phyloP scores from a whole-genome alignment of 2,329 filamentous ascomycete genomes.

The Aspergillus unguis region DNA sequence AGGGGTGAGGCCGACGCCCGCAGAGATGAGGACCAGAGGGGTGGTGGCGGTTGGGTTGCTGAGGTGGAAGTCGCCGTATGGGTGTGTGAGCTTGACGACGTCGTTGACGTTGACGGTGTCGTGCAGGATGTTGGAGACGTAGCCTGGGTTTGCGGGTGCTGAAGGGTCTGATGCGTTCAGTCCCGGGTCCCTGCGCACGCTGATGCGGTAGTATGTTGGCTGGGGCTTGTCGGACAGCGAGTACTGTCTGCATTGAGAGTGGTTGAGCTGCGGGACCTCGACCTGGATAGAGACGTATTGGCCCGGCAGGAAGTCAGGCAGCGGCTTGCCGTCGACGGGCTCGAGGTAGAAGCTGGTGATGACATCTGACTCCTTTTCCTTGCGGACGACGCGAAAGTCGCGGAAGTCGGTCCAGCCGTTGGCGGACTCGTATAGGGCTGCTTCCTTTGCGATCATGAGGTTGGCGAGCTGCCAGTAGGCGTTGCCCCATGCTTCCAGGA shows the following conservation, averaged over 20 bases:
- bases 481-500: constrained; percentile 65
- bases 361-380: constrained; percentile 63
- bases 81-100: constrained; percentile 63
- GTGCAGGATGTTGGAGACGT: constrained; percentile 68
- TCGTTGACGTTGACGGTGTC: constrained; percentile 61
- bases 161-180: constrained; percentile 45
- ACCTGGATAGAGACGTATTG: constrained; percentile 68
- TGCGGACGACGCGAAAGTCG: constrained; percentile 62
- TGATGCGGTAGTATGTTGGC: constrained; percentile 64
- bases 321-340: constrained; percentile 58
- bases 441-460: constrained; percentile 67
- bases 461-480: constrained; percentile 72
- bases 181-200: constrained; percentile 64
- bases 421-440: constrained; percentile 59
- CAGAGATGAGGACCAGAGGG: constrained; percentile 60
- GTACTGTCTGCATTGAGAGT: constrained; percentile 68
- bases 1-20: constrained; percentile 60
- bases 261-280: constrained; percentile 57
- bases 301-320: constrained; percentile 65
- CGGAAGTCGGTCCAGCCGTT: constrained; percentile 66
- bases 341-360: constrained; percentile 69
- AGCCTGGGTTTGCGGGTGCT: constrained; percentile 55
- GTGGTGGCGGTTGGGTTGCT: constrained; percentile 32
- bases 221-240: constrained; percentile 65
- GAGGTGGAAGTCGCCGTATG: constrained; percentile 60